phyloP scores from a whole-genome alignment of 176 grass and related monocot species.

The Poa annua region DNA sequence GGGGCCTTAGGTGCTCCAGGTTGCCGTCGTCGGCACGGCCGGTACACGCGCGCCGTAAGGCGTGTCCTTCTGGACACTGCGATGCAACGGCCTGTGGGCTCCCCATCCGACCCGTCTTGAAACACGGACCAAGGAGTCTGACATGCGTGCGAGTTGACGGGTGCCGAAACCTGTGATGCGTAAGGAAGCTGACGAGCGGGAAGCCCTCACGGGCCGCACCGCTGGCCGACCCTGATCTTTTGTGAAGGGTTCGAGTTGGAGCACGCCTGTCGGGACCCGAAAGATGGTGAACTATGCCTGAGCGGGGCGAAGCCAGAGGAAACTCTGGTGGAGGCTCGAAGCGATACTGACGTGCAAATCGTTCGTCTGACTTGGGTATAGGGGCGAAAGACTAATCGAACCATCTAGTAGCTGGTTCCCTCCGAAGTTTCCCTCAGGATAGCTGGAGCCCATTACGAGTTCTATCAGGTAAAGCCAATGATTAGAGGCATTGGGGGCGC shows the following conservation, averaged over 20 bases:
- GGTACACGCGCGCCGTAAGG: too few species aligned
- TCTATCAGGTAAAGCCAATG: conserved; percentile 46
- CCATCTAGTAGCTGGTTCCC: conserved; percentile 60
- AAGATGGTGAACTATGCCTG: conserved; percentile 88
- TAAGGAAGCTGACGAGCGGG: conserved; percentile 36
- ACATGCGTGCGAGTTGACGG: conserved; percentile 44
- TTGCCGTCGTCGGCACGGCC: too few species aligned
- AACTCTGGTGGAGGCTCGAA: conserved; percentile 87
- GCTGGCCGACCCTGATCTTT: conserved; percentile 60
- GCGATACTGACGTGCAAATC: conserved; percentile 86
- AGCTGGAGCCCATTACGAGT: conserved; percentile 34
- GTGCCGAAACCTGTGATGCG: background rate
- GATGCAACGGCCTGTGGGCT: conserved; percentile 42
- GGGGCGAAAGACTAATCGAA: conserved; percentile 54
- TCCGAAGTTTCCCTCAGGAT: conserved; percentile 46
- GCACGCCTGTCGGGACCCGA: conserved; percentile 74
- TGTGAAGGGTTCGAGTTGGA: conserved; percentile 76
- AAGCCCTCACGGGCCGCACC: conserved; percentile 39
- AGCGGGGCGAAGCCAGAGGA: conserved; percentile 59
- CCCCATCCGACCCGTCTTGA: conserved; percentile 76
- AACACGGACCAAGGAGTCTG: conserved; percentile 78
- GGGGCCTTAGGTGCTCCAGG: too few species aligned
- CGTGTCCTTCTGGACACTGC: background rate
- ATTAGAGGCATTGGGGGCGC: conserved; percentile 31
- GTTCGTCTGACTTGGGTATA: conserved; percentile 50